These are phyloP conservation scores for Lasiosphaeris hirsuta DNA, from an alignment of 495 filamentous ascomycete genomes.

Conservation along the genomic window DNA sequence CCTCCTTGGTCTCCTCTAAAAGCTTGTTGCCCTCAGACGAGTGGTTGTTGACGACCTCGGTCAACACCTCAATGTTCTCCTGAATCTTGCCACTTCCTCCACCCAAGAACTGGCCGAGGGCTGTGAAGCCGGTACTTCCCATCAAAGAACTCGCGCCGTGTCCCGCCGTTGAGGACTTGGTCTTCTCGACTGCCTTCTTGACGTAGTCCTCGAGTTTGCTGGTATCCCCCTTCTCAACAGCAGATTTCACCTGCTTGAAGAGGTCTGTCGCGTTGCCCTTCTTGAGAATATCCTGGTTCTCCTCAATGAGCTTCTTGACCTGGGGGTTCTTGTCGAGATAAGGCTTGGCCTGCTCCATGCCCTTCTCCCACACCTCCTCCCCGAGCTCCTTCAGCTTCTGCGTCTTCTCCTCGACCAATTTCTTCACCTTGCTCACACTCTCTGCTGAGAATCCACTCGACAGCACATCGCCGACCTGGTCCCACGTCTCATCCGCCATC, in stretches of 20 bases:
- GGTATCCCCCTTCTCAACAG: slow-evolving; percentile 52
- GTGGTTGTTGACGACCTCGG: slow-evolving; percentile 53
- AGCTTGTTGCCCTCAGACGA: slow-evolving; percentile 59
- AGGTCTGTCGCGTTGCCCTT: slow-evolving; percentile 54
- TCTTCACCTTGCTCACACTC: slow-evolving; percentile 50
- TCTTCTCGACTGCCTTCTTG: slow-evolving; percentile 50
- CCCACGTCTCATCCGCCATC: slow-evolving; percentile 62
- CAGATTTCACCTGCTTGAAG: slow-evolving; percentile 50
- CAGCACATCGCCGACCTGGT: slow-evolving; percentile 54
- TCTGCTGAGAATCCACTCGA: slow-evolving; percentile 48
- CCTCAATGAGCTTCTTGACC: slow-evolving; percentile 60
- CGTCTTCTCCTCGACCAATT: slow-evolving; percentile 62
- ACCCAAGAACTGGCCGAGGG: slow-evolving; percentile 20
- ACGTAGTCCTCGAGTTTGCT: slow-evolving; percentile 57
- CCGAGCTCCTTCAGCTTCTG: slow-evolving; percentile 58
- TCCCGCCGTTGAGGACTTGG: slow-evolving; percentile 39
- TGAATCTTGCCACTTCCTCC: slow-evolving; percentile 46
- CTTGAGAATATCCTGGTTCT: slow-evolving; percentile 59
- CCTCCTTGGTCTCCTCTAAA: slow-evolving; percentile 56
- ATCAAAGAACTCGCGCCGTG: slow-evolving; percentile 23
- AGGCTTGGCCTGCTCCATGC: slow-evolving; percentile 56
- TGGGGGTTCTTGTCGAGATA: slow-evolving; percentile 64
- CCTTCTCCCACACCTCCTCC: slow-evolving; percentile 63
- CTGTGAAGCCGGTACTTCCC: slow-evolving; percentile 12
- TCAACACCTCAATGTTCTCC: slow-evolving; percentile 52